These are phyloP conservation scores for Echeveria elegans DNA, from an alignment of 164 flowering plant genomes.

Conservation along the genomic window DNA sequence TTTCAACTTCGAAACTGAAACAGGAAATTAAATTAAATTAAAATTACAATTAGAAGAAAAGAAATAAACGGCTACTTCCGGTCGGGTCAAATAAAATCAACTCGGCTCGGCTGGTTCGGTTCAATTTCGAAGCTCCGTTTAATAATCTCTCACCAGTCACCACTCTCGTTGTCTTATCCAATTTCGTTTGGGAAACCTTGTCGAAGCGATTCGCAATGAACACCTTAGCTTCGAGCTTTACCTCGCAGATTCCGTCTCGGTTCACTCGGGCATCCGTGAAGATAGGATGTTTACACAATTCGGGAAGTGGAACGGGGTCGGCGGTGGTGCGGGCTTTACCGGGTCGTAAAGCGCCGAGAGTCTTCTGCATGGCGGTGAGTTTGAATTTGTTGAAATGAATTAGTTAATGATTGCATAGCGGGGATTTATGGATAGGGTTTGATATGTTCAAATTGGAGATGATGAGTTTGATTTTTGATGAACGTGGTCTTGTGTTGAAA, in stretches of 20 bases:
- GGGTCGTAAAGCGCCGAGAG: constrained; percentile 20
- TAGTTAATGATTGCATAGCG: neutral
- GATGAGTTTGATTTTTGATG: neutral
- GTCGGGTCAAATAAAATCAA: too few relatives aligned
- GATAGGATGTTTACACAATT: neutral
- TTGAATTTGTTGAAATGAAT: neutral
- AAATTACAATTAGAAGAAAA: too few relatives aligned
- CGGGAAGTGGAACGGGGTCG: constrained; percentile 4
- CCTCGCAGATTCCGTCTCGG: constrained; percentile 13
- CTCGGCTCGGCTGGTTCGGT: too few relatives aligned
- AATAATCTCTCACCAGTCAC: neutral
- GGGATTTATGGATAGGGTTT: too few relatives aligned
- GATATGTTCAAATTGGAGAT: neutral
- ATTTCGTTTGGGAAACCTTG: neutral
- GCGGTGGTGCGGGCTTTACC: constrained; percentile 17
- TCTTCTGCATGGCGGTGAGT: constrained; percentile 76
- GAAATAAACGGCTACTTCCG: too few relatives aligned
- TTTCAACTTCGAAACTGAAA: too few relatives aligned
- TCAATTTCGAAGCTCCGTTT: neutral
- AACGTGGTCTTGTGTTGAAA: neutral
- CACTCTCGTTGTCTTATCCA: neutral
- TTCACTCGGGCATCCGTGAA: constrained; percentile 4
- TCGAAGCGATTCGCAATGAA: constrained; percentile 17
- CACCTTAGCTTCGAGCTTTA: constrained; percentile 18
- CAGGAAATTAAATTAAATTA: too few relatives aligned